phyloP scores from a whole-genome alignment of 768 basidiomycete species.

The Pleurotus eryngii region DNA sequence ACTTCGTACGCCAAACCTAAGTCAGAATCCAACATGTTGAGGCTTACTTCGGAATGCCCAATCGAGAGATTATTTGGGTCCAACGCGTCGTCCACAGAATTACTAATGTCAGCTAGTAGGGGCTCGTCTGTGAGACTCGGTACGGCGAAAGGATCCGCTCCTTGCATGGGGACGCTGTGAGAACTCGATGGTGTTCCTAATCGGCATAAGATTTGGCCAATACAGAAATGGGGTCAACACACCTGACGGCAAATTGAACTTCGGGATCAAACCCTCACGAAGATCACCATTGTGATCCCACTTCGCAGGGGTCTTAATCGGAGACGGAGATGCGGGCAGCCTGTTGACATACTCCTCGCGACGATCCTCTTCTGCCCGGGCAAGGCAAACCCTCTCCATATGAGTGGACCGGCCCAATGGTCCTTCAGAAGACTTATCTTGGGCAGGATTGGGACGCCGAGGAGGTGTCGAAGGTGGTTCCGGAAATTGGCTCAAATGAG shows the following conservation, averaged over 20 bases:
- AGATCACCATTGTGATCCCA: constrained; percentile 1
- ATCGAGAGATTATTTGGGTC: constrained; percentile 26
- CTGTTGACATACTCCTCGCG: constrained; percentile 22
- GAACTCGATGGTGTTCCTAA: constrained; percentile 8
- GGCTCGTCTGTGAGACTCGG: constrained; percentile 19
- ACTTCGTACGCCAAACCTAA: neutral
- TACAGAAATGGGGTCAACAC: constrained; percentile 4
- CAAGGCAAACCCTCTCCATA: constrained; percentile 25
- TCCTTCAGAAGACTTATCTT: constrained; percentile 23
- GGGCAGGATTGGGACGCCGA: constrained; percentile 1
- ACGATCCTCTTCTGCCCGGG: constrained; percentile 23
- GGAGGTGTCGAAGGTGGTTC: constrained; percentile 10
- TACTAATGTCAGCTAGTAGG: neutral
- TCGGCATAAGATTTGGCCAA: constrained; percentile 11
- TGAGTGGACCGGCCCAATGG: constrained; percentile 35
- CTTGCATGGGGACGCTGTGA: neutral
- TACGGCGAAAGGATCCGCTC: constrained; percentile 14
- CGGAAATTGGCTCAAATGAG: constrained; percentile 25
- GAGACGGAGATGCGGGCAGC: constrained; percentile 35
- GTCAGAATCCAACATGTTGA: constrained; percentile 3
- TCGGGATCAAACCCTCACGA: constrained; percentile 29
- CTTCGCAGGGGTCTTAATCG: constrained; percentile 24
- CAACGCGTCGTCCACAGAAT: constrained; percentile 16
- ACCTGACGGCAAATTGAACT: constrained; percentile 21
- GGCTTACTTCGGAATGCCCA: constrained; percentile 12